Evolutionary conservation across 2,329 filamentous ascomycete species (phyloP), one percentile per base, ranked within the genome.

Genomic region (Epichloe sibirici): DNA sequence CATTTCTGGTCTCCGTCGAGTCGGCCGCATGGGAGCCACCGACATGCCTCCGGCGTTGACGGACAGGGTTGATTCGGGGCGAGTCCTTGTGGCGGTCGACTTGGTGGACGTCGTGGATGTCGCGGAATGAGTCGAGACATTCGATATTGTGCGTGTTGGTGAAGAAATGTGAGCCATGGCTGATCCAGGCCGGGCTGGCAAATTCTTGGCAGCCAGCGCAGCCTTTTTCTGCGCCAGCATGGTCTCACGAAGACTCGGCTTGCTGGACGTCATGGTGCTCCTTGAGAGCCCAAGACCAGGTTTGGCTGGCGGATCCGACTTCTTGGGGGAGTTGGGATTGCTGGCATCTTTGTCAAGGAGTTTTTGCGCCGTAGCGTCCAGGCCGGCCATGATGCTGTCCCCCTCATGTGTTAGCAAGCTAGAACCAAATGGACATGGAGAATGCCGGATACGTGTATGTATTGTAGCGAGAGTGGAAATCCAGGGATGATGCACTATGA

Each of bases 151-250:
- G 44, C 74, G 72, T 42, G 72, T 69, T 1, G 78, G 77, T 4
- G 54, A 53, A 3, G 79, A 79, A 53, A 83, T 74, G 40, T 77
- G 71, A 12, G 81, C 74, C 81, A 84, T 83, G 51, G 81, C 79
- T 37, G 81, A 84, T 9, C 79, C 81, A 2, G 81, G 81, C 8
- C 81, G 71, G 25, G 74, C 63, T 11, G 78, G 80, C 1, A 82
- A 65, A 51, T 74, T 78, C 49, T 64, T 66, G 37, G 73, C 64
- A 38, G 75, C 70, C 59, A 79, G 59, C 5, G 71, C 64, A 28
- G 78, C 80, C 61, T 74, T 88, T 69, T 89, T 90, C 63, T 91
- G 86, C 5, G 89, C 90, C 62, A 89, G 72, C 75, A 96, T 90
- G 3, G 88, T 76, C 61, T 95, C 90, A 57, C 88, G 85, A 28